Conservation (phyloP, 2,329 filamentous ascomycete species). For the Chrysoporthe puriensis region DNA sequence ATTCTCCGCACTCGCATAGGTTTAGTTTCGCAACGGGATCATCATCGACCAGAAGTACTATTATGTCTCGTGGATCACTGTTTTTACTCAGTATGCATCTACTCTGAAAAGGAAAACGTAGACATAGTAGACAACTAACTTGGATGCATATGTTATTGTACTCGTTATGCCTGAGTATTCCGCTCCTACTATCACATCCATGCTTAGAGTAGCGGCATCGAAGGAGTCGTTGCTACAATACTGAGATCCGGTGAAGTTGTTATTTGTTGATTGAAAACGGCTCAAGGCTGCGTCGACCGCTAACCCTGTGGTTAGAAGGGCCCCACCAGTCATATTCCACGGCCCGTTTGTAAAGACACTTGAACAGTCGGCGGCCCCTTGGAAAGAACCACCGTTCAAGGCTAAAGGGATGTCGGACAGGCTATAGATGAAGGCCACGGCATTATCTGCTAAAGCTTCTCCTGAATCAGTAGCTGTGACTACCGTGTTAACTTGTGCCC, state of each 20-base stretch:
- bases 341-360: neutral
- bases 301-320: neutral
- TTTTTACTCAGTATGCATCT: neutral
- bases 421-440: neutral
- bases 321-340: neutral
- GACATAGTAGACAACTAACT: neutral
- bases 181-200: neutral
- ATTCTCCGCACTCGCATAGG: neutral
- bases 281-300: neutral
- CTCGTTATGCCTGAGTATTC: neutral
- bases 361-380: neutral
- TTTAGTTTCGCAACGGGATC: neutral
- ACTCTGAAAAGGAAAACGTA: no score
- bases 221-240: neutral
- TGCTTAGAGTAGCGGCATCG: neutral
- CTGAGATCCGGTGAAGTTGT: neutral
- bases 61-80: neutral
- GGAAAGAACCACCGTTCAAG: neutral
- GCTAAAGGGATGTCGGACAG: neutral
- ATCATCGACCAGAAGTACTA: neutral
- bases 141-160: neutral
- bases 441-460: neutral
- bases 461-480: neutral
- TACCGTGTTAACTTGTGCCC: neutral
- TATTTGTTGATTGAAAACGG: conserved; percentile 2